Conservation (phyloP, 2,329 filamentous ascomycete genomes). For the Curvularia sp. region DNA sequence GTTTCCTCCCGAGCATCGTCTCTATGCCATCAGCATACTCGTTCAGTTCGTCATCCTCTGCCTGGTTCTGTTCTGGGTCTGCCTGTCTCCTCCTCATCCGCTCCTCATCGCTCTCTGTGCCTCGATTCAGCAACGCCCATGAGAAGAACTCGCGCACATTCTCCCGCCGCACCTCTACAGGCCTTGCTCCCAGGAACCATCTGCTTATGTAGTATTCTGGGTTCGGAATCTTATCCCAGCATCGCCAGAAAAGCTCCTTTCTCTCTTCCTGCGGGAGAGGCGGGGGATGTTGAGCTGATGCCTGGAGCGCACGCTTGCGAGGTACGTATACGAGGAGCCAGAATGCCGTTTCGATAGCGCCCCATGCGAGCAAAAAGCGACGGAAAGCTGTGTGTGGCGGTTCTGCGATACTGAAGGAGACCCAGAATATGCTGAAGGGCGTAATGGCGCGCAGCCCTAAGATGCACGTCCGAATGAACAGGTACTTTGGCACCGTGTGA, state of each 20-base stretch:
- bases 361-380: constrained; percentile 53
- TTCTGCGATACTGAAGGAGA: constrained; percentile 48
- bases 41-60: constrained; percentile 60
- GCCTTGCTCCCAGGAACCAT: constrained; percentile 71
- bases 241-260: constrained; percentile 63
- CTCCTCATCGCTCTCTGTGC: constrained; percentile 45
- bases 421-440: constrained; percentile 59
- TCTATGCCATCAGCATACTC: constrained; percentile 64
- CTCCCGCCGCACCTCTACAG: constrained; percentile 67
- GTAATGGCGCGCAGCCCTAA: constrained; percentile 58
- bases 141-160: constrained; percentile 71
- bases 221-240: constrained; percentile 62
- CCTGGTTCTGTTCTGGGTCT: constrained; percentile 27
- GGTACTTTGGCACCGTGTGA: constrained; percentile 48
- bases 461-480: constrained; percentile 59
- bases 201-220: constrained; percentile 63
- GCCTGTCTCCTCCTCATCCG: constrained; percentile 21
- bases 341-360: constrained; percentile 61
- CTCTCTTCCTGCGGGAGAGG: constrained; percentile 57
- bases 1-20: constrained; percentile 56
- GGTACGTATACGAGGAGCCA: constrained; percentile 63
- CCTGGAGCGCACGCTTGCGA: constrained; percentile 60
- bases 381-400: constrained; percentile 36
- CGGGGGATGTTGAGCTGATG: constrained; percentile 59
- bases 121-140: constrained; percentile 71